Percentiles rank a stretch among this genome's conserved stretches.
These are phyloP conservation scores for Peniophora sp. DNA, from an alignment of 1,284 basidiomycete species.

Conservation along the genomic window DNA sequence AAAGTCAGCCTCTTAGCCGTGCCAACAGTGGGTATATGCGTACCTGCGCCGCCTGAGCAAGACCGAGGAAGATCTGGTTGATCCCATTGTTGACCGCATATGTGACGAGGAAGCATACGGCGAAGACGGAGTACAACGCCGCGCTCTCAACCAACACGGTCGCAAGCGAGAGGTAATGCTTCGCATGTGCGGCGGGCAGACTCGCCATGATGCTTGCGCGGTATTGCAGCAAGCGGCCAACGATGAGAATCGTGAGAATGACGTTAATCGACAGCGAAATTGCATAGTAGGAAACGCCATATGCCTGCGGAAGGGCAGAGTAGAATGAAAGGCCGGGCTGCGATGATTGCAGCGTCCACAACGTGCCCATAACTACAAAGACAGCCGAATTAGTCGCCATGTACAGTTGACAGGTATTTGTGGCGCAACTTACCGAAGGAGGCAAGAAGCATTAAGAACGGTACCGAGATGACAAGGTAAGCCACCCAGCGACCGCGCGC, in stretches of 20 bases:
- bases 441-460: neutral
- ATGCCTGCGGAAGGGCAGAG: constrained; percentile 29
- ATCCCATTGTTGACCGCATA: constrained; percentile 27
- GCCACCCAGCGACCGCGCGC: neutral
- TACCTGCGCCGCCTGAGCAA: neutral
- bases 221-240: constrained; percentile 3
- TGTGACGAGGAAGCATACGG: constrained; percentile 34
- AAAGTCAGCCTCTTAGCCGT: neutral
- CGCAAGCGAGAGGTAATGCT: constrained; percentile 30
- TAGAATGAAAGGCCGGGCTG: constrained; percentile 20
- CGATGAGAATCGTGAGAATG: constrained; percentile 34
- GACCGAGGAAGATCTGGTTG: constrained; percentile 1
- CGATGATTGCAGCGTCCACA: constrained; percentile 8
- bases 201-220: constrained; percentile 10
- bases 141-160: constrained; percentile 35
- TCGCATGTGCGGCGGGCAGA: constrained; percentile 25
- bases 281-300: constrained; percentile 29
- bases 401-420: no score
- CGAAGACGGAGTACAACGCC: constrained; percentile 33
- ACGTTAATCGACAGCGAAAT: constrained; percentile 38
- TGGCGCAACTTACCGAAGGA: neutral
- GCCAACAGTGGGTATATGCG: neutral
- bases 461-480: neutral
- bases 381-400: neutral
- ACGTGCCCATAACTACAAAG: constrained; percentile 1